Evolutionary conservation across 1,139 yeast genomes (phyloP), one percentile per base, ranked within the genome.

Genomic region (Schwanniomyces etchellsii): DNA sequence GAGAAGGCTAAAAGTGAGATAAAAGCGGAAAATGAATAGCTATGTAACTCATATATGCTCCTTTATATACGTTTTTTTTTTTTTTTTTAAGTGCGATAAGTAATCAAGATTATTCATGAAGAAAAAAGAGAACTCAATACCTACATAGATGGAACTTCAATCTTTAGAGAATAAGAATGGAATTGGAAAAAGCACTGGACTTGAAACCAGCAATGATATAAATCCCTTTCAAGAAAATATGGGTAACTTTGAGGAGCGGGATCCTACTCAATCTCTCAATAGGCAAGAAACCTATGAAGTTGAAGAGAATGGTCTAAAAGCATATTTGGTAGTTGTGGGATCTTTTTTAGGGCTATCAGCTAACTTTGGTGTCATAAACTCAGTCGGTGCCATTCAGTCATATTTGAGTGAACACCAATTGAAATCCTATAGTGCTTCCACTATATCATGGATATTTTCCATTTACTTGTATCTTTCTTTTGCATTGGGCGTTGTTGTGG

Each of bases 381-480:
- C 63, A 5, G 45, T 60, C n/a, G 67, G 67, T 20, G 61, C 62
- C 17, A 55, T 60, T 20, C 64, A 60, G 36, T 47, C 63, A 3
- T 59, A 60, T 32, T 42, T 60, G 5, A 47, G 64, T 4, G 42
- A 45, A 14, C 64, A 60, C 40, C 66, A 60, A 36, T 43, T 60
- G 28, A 47, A 47, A 2, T 39, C 37, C 20, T 45, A 46, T 6
- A 16, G 34, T 17, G 37, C 50, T 4, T 39, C 48, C 6, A 42
- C 50, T 2, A 31, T 46, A 29, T 55, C 66, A 5, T 62, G 69
- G 70, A 55, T 63, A 17, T 63, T 63, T 32, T 60, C 68, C 14
- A 48, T 63, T 22, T 60, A 57, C 35, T 40, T 58, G 34, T 50
- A 55, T 15, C 39, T 62, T 15, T 43, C 61, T 17, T 61, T 55